A percentile compares a stretch with the other conserved stretches of the same genome.
phyloP scores from a whole-genome alignment of 202 grass and related monocot species.

The Eragrostis tef region DNA sequence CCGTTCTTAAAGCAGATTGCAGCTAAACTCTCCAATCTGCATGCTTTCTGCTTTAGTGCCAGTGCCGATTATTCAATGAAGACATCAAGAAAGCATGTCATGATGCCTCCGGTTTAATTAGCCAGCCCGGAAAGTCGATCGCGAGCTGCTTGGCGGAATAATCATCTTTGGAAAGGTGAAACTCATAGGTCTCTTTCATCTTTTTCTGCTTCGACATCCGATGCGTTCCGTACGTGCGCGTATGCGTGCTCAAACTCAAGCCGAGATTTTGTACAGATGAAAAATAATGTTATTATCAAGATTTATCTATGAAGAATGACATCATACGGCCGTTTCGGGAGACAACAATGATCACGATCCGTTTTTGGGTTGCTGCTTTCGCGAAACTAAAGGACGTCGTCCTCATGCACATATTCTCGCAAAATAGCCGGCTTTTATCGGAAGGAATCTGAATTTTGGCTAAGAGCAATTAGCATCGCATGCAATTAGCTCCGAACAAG shows the following conservation, averaged over 20 bases:
- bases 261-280: background rate
- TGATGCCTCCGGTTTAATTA: constrained; percentile 34
- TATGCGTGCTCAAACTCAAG: constrained; percentile 10
- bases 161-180: constrained; percentile 37
- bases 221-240: constrained; percentile 50
- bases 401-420: background rate
- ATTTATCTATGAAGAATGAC: constrained; percentile 1
- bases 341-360: background rate
- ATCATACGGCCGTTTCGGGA: constrained; percentile 9
- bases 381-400: background rate
- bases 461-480: background rate
- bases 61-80: background rate
- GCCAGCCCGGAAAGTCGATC: constrained; percentile 24
- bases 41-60: constrained; percentile 10
- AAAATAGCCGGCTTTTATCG: constrained; percentile 2
- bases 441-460: constrained; percentile 23
- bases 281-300: too few relatives aligned
- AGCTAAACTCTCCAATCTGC: background rate
- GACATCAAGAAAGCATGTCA: constrained; percentile 43
- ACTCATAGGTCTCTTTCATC: constrained; percentile 32
- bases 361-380: constrained; percentile 11
- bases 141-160: constrained; percentile 5
- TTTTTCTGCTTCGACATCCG: background rate
- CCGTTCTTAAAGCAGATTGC: constrained; percentile 7
- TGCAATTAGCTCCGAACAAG: background rate